Conservation (phyloP, 495 filamentous ascomycete genomes). For the Aspergillus steynii region DNA sequence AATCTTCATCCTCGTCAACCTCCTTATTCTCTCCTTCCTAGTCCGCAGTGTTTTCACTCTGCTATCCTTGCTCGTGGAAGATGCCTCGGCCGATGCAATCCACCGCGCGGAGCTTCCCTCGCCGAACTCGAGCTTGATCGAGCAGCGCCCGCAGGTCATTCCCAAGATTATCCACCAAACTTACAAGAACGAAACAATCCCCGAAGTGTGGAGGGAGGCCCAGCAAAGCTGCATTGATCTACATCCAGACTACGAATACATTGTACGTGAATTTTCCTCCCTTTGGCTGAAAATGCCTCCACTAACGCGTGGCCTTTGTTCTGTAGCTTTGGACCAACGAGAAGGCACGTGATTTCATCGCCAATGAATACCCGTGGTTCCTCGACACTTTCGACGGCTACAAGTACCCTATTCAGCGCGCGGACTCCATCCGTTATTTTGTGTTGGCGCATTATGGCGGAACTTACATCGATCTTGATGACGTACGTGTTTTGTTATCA, state of each 20-base stretch:
- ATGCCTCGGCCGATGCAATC: slow-evolving; percentile 65
- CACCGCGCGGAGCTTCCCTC: slow-evolving; percentile 62
- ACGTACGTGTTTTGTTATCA: slow-evolving; percentile 53
- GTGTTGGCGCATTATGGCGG: slow-evolving; percentile 81
- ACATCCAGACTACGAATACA: slow-evolving; percentile 80
- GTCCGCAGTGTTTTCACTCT: slow-evolving; percentile 65
- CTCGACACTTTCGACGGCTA: slow-evolving; percentile 81
- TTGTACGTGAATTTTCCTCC: slow-evolving; percentile 47
- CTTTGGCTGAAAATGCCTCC: not conserved
- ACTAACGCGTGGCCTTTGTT: slow-evolving; percentile 18
- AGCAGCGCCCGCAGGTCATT: slow-evolving; percentile 64
- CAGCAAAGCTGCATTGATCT: slow-evolving; percentile 75
- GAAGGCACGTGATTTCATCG: slow-evolving; percentile 73
- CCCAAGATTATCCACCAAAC: slow-evolving; percentile 93
- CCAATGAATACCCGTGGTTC: slow-evolving; percentile 82
- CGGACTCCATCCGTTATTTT: slow-evolving; percentile 87
- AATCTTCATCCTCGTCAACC: slow-evolving; percentile 62
- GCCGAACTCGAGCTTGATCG: slow-evolving; percentile 60
- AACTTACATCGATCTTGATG: slow-evolving; percentile 87
- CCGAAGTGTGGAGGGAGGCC: slow-evolving; percentile 68
- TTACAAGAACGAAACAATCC: slow-evolving; percentile 76
- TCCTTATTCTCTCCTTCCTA: slow-evolving; percentile 58
- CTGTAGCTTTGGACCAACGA: slow-evolving; percentile 83
- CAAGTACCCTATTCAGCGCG: slow-evolving; percentile 78
- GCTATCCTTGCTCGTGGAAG: slow-evolving; percentile 64